Base-by-base conservation (phyloP, 2,329 filamentous ascomycete genomes). In the Orbilia blumenaviensis region DNA sequence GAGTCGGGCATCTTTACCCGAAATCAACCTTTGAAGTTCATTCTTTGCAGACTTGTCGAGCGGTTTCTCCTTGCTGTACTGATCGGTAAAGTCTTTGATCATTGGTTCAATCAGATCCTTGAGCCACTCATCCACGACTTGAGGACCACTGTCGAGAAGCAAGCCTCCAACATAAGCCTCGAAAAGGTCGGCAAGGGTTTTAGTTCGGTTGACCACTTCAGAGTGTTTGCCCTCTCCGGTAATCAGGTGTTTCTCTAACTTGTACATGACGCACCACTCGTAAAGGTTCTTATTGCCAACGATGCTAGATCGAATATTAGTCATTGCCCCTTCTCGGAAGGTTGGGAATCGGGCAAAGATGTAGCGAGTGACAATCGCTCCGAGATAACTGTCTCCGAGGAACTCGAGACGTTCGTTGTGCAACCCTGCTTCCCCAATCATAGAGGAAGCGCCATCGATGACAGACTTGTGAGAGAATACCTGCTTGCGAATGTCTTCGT, bases 201-300 rank as follows among this genome's bases (percentile, higher is more conserved):
- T 80, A 6, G 73, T 27, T n/a, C 66, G 66, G 9, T 41, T 29
- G 32, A 71, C 27, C 12, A 77, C 29, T 21, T 72, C 72, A 14
- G 77, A 69, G 21, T 64, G 66, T 41, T 77, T 77, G 16, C 63
- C 52, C 38, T 61, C 64, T 3, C 78, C 78, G 12, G 77, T 74
- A n/a, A 86, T 86, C 18, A 87, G 84, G 38, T 85, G 85, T 78
- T 87, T 86, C 81, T 87, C 86, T 73, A 87, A 86, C 42, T 85
- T 85, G 78, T 87, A 87, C 85, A 87, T 86, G 76, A 86, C 86
- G 66, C 77, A 78, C 50, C 78, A 80, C 9, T 78, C 78, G 38
- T 76, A 62, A 9, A 80, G 50, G 8, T 78, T 79, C 18, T 75
- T 78, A 50, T 80, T 80, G 4, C 74, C 77, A 25, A 80, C 79